A percentile compares a stretch with the other conserved stretches of the same genome.
Conservation (phyloP, 352 stramenopile species). For the Phytophthora tentaculata region DNA sequence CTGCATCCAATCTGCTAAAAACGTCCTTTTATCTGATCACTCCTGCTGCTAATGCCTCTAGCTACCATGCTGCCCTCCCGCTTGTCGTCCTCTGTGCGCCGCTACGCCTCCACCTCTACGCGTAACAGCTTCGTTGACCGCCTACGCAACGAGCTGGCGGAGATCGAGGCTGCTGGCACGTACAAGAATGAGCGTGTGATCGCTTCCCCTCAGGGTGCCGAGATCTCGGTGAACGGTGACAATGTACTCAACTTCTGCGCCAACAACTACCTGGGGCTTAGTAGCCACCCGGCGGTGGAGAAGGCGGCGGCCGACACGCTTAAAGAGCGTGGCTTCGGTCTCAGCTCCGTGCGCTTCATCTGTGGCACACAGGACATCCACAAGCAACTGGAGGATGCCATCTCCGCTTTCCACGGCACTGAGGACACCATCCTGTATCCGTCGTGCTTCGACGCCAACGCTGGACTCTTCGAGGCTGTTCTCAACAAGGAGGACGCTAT, state of each 20-base stretch:
- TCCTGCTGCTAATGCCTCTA: neutral
- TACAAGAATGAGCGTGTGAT: slow-evolving; percentile 93
- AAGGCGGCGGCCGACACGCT: slow-evolving; percentile 84
- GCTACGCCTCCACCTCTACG: slow-evolving; percentile 38
- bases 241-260: slow-evolving; percentile 94
- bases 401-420: slow-evolving; percentile 94
- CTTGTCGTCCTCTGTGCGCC: slow-evolving; percentile 17
- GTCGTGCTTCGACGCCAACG: slow-evolving; percentile 95
- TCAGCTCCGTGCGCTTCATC: slow-evolving; percentile 95
- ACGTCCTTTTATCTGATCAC: slow-evolving; percentile 6
- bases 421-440: slow-evolving; percentile 95
- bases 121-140: slow-evolving; percentile 81
- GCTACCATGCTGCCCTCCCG: slow-evolving; percentile 27
- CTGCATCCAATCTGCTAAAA: slow-evolving; percentile 7
- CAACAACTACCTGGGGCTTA: slow-evolving; percentile 95
- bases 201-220: slow-evolving; percentile 79
- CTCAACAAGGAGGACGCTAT: slow-evolving; percentile 92
- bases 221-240: slow-evolving; percentile 76
- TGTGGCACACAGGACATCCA: slow-evolving; percentile 95
- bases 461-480: slow-evolving; percentile 91
- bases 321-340: slow-evolving; percentile 89
- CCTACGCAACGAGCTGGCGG: slow-evolving; percentile 69
- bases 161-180: slow-evolving; percentile 79
- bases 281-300: slow-evolving; percentile 88
- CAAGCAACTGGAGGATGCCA: slow-evolving; percentile 90